These are phyloP conservation scores for Cystofilobasidium bisporidii DNA, from an alignment of 768 basidiomycete species.

Conservation along the genomic window DNA sequence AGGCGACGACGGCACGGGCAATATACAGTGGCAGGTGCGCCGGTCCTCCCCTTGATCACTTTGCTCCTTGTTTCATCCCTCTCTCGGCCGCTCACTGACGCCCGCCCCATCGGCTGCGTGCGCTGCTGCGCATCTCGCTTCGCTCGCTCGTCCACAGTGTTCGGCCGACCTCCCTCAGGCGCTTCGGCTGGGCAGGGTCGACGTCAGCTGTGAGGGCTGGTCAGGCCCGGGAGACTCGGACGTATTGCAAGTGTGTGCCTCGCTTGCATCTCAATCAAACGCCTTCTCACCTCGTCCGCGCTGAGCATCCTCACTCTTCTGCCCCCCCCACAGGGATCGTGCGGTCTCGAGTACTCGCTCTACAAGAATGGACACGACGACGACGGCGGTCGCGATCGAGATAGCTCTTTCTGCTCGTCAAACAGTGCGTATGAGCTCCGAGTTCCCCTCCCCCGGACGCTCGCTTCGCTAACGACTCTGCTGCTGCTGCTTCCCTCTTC, in stretches of 20 bases:
- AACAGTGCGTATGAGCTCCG: not conserved
- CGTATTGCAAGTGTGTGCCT: conserved; percentile 67
- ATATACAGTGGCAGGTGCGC: conserved; percentile 79
- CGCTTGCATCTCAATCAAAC: conserved; percentile 10
- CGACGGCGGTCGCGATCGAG: conserved; percentile 24
- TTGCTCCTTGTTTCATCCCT: too few relatives aligned
- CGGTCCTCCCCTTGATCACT: not conserved
- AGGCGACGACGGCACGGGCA: conserved; percentile 59
- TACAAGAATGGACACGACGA: conserved; percentile 48
- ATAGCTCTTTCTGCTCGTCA: not conserved
- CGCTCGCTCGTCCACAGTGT: conserved; percentile 48
- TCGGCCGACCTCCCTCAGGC: conserved; percentile 78
- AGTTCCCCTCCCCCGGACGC: not conserved
- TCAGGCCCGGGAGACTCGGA: conserved; percentile 66
- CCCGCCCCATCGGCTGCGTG: not conserved
- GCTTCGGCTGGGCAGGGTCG: conserved; percentile 63
- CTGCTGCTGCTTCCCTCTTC: not conserved
- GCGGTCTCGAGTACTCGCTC: conserved; percentile 73
- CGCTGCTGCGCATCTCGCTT: conserved; percentile 1
- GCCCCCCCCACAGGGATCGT: conserved; percentile 60
- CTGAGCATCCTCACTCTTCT: too few relatives aligned
- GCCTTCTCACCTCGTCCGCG: conserved; percentile 36
- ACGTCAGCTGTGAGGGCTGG: conserved; percentile 89
- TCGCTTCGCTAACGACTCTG: not conserved
- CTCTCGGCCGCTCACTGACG: too few relatives aligned